Evolutionary conservation across 768 basidiomycete species (phyloP).

Genomic region (Jaapia argillacea): DNA sequence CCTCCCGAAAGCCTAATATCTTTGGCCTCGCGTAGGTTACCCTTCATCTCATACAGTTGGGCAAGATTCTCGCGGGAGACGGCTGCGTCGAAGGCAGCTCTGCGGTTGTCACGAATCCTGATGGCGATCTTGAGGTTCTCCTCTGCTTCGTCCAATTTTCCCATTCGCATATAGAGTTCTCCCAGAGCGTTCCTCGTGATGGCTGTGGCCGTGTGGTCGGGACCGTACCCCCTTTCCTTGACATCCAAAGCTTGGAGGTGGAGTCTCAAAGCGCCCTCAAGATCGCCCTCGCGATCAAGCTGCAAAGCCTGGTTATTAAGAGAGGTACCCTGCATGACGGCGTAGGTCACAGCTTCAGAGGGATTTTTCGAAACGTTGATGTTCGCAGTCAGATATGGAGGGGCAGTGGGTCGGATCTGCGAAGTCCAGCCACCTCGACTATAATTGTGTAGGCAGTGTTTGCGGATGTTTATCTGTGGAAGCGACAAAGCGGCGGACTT

Average conservation of each 20-base stretch:
- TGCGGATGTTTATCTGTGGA: conserved; percentile 2
- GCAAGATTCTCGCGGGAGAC: conserved; percentile 28
- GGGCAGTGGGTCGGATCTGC: neutral
- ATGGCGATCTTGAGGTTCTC: conserved; percentile 23
- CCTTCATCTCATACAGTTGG: conserved; percentile 23
- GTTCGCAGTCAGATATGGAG: neutral
- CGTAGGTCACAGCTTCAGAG: conserved; percentile 5
- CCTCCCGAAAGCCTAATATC: conserved; percentile 17
- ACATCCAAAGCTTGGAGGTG: conserved; percentile 22
- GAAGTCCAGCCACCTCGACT: neutral
- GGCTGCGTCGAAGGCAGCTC: conserved; percentile 21
- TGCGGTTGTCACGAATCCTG: conserved; percentile 14
- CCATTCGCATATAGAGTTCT: conserved; percentile 25
- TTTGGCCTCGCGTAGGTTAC: conserved; percentile 20
- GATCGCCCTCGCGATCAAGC: conserved; percentile 14
- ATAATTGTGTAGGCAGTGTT: neutral
- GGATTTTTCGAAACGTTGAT: conserved; percentile 6
- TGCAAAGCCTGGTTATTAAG: conserved; percentile 14
- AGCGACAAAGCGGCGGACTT: neutral
- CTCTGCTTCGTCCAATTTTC: conserved; percentile 26
- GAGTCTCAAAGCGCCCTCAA: conserved; percentile 18
- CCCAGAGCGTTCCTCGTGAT: conserved; percentile 24
- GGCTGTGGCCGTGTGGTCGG: conserved; percentile 17
- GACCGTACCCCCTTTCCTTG: conserved; percentile 17
- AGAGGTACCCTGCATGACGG: neutral